Percentiles rank a stretch among this genome's conserved stretches.
Conservation (phyloP, 177 flowering plant genomes). For the Vitis hybrid region DNA sequence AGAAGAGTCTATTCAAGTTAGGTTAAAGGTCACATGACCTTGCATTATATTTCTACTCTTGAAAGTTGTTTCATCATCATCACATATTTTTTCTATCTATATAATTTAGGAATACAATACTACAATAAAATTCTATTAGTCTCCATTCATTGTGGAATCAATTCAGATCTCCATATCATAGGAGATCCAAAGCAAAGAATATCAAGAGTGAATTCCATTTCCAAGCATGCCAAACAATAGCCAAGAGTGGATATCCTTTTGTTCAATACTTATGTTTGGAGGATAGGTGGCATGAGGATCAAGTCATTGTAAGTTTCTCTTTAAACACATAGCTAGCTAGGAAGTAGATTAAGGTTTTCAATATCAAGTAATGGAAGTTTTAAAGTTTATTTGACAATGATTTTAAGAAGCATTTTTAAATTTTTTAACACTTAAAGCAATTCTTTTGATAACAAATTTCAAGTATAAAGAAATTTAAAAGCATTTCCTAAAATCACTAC, state of each 20-base stretch:
- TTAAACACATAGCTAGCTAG: not conserved
- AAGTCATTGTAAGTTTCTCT: constrained; percentile 63
- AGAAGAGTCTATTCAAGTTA: too few species aligned
- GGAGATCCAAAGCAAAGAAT: constrained; percentile 73
- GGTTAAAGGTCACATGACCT: too few species aligned
- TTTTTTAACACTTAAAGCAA: too few species aligned
- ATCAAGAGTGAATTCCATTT: constrained; percentile 66
- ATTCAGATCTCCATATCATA: constrained; percentile 57
- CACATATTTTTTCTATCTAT: not conserved
- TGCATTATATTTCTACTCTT: too few species aligned
- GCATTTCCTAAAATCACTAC: too few species aligned
- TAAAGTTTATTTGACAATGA: too few species aligned
- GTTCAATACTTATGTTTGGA: constrained; percentile 94
- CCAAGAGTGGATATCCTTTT: constrained; percentile 68
- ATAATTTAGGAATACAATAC: constrained; percentile 69
- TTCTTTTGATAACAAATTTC: not conserved
- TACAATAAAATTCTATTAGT: constrained; percentile 92
- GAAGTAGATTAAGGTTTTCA: too few species aligned
- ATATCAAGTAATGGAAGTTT: too few species aligned
- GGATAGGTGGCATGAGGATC: constrained; percentile 77
- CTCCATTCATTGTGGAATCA: constrained; percentile 86
- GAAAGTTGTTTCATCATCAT: not conserved
- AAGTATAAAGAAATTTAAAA: too few species aligned
- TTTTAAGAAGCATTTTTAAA: too few species aligned
- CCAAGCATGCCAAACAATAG: constrained; percentile 79